phyloP scores from a whole-genome alignment of 2,329 filamentous ascomycete genomes.

The Colletotrichum sp. region DNA sequence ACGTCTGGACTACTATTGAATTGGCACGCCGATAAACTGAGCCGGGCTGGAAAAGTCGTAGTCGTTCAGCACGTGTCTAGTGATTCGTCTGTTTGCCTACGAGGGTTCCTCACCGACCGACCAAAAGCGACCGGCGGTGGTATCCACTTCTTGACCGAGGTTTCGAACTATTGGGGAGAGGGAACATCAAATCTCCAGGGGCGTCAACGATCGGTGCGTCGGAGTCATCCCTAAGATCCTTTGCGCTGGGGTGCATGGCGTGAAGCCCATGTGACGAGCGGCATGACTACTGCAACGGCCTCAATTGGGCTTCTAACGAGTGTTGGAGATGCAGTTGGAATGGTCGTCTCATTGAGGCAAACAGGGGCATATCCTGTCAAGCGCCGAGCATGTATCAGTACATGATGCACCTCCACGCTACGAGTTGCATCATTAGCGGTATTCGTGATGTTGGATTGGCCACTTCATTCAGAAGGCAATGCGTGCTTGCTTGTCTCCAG shows the following conservation, averaged over 20 bases:
- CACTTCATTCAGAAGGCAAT: not conserved
- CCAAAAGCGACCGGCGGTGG: not conserved
- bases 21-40: not conserved
- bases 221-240: not conserved
- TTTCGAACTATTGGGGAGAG: not conserved
- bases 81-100: not conserved
- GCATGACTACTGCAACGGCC: not conserved
- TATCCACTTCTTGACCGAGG: constrained; percentile 5
- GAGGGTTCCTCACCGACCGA: not conserved
- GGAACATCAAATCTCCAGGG: not conserved
- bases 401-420: not conserved
- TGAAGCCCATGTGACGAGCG: not conserved
- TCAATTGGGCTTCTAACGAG: not conserved
- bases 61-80: not conserved
- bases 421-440: not conserved
- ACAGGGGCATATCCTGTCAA: not conserved
- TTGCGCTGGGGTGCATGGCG: not conserved
- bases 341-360: not conserved
- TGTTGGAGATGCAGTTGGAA: not conserved
- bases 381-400: not conserved
- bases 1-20: not conserved
- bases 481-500: not conserved
- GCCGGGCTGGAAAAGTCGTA: too few species aligned
- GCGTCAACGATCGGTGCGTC: not conserved
- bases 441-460: not conserved